These are phyloP conservation scores for Stephanodiscus triporus DNA, from an alignment of 108 stramenopile species.

Conservation along the genomic window DNA sequence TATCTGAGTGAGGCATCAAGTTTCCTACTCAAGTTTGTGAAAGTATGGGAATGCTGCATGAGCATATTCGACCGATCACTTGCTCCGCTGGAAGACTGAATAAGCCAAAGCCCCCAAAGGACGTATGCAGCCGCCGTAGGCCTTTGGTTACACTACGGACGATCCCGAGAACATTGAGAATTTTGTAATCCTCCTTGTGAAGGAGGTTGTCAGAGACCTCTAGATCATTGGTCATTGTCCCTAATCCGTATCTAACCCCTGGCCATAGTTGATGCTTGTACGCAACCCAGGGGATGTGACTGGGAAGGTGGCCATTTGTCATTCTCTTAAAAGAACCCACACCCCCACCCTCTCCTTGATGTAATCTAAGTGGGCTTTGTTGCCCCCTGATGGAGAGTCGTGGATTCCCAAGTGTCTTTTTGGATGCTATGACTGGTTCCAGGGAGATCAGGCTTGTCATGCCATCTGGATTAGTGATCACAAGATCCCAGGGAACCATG, in stretches of 20 bases:
- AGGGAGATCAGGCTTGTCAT: not conserved
- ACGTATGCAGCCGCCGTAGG: slow-evolving; percentile 6
- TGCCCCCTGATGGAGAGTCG: not conserved
- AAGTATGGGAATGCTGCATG: slow-evolving; percentile 16
- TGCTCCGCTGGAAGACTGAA: slow-evolving; percentile 8
- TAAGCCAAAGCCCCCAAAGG: slow-evolving; percentile 13
- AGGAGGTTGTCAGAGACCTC: not conserved
- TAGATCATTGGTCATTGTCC: not conserved
- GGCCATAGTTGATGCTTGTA: not conserved
- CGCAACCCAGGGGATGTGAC: not conserved
- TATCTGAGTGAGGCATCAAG: slow-evolving; percentile 12
- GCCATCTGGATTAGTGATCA: not conserved
- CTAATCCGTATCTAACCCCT: not conserved
- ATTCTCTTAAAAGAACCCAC: not conserved
- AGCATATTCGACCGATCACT: slow-evolving; percentile 5
- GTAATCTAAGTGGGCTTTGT: not conserved
- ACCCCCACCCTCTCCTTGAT: not conserved
- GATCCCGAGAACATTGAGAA: slow-evolving; percentile 13
- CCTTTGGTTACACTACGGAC: not conserved
- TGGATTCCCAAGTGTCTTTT: not conserved
- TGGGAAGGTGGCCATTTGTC: not conserved
- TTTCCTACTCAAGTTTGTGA: slow-evolving; percentile 2
- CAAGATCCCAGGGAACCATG: not conserved
- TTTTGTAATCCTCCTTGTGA: not conserved
- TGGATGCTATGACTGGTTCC: not conserved